Conservation (phyloP, 192 early-diverging fungal genomes). For the Chytriomyces sp. region DNA sequence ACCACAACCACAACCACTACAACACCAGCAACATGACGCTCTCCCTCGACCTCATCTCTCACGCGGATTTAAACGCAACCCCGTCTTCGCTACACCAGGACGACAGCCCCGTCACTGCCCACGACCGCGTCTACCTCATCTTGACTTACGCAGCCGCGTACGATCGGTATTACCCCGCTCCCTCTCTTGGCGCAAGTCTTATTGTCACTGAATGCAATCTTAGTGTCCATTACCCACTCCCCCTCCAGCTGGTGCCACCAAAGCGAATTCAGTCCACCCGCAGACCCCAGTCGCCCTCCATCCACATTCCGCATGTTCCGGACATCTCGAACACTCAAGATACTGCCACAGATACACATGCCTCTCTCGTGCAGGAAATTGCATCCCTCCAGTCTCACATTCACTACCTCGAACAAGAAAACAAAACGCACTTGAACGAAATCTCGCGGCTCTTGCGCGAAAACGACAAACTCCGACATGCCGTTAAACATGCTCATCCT, state of each 20-base stretch:
- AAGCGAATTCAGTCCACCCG: background rate
- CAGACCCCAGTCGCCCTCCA: background rate
- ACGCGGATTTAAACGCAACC: constrained; percentile 31
- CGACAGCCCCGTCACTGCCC: background rate
- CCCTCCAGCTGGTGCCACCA: constrained; percentile 27
- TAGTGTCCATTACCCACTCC: constrained; percentile 61
- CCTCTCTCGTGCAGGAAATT: background rate
- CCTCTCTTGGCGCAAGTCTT: background rate
- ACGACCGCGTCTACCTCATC: constrained; percentile 45
- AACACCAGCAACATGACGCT: constrained; percentile 20
- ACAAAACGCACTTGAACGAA: constrained; percentile 35
- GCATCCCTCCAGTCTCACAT: constrained; percentile 20
- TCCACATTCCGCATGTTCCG: background rate
- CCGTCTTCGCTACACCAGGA: background rate
- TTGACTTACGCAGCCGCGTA: constrained; percentile 55
- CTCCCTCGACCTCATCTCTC: constrained; percentile 38
- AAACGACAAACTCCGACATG: constrained; percentile 48
- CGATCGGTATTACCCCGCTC: constrained; percentile 41
- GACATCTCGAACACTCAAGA: constrained; percentile 12
- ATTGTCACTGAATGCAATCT: background rate
- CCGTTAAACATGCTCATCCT: constrained; percentile 34
- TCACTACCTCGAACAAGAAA: constrained; percentile 18
- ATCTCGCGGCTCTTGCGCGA: constrained; percentile 43
- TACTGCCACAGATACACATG: background rate
- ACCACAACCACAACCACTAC: too few relatives aligned